Evolutionary conservation across 371 early-diverging fungal genomes (phyloP).

Genomic region (Syncephalastrum racemosum): DNA sequence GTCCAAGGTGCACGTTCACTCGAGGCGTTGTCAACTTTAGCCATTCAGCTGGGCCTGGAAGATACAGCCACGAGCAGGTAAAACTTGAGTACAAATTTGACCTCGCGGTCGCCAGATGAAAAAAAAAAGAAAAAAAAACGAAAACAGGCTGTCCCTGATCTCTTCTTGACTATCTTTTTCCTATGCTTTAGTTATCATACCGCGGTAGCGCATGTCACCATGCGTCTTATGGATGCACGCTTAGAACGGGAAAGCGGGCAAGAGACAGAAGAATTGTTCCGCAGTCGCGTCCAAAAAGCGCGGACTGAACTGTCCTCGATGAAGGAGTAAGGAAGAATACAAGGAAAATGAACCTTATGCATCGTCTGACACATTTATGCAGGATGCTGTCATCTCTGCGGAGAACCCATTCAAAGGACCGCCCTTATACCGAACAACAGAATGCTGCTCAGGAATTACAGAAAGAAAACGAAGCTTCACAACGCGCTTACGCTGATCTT

Average conservation of each 20-base stretch:
- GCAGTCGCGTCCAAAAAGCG: constrained; percentile 14
- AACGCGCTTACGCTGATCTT: constrained; percentile 7
- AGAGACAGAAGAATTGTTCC: constrained; percentile 15
- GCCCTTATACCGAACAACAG: constrained; percentile 5
- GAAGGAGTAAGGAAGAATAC: constrained; percentile 11
- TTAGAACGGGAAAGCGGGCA: constrained; percentile 14
- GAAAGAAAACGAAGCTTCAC: constrained; percentile 8
- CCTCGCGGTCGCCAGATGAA: background rate
- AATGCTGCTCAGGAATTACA: constrained; percentile 6
- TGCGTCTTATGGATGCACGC: constrained; percentile 15
- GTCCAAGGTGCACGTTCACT: constrained; percentile 14
- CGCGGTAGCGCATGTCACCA: constrained; percentile 16
- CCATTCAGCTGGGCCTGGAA: constrained; percentile 15
- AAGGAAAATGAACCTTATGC: background rate
- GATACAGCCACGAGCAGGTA: constrained; percentile 18
- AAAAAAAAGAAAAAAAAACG: no score
- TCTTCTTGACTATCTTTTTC: background rate
- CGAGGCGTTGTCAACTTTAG: constrained; percentile 11
- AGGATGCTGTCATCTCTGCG: constrained; percentile 12
- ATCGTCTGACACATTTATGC: background rate
- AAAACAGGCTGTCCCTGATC: no score
- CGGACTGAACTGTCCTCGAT: constrained; percentile 14
- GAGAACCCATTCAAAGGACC: background rate
- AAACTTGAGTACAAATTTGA: background rate
- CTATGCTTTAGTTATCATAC: constrained; percentile 13